Percentiles rank a stretch among this genome's conserved stretches.
Evolutionary conservation across 306 rosid species (phyloP).

Genomic region (Rosa persica): DNA sequence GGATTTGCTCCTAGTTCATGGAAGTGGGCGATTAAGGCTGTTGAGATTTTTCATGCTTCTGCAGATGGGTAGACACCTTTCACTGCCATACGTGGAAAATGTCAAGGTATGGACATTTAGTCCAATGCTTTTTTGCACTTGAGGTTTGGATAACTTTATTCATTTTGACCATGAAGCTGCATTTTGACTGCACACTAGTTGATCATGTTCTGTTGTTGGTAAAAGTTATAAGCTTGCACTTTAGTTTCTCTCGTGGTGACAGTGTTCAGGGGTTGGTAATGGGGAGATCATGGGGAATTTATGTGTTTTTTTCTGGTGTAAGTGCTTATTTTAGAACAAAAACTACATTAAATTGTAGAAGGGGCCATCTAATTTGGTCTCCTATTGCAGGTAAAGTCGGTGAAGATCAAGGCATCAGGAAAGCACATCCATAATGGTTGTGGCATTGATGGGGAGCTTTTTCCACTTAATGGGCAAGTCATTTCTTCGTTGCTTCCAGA

Average conservation of each 20-base stretch:
- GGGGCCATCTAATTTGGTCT: constrained; percentile 5
- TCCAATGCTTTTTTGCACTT: not conserved
- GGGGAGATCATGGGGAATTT: not conserved
- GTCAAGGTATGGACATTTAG: constrained; percentile 61
- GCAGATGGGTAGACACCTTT: constrained; percentile 91
- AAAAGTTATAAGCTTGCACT: not conserved
- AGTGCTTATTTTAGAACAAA: not conserved
- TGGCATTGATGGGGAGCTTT: constrained; percentile 98
- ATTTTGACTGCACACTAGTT: constrained; percentile 11
- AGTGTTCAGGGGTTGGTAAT: not conserved
- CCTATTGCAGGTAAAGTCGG: constrained; percentile 77
- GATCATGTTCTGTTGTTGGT: not conserved
- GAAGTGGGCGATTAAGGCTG: constrained; percentile 83
- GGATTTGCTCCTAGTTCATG: constrained; percentile 87
- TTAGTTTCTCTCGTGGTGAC: not conserved
- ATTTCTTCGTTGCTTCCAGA: constrained; percentile 89
- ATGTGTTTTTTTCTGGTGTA: not conserved
- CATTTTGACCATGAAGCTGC: constrained; percentile 16
- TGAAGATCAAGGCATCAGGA: constrained; percentile 74
- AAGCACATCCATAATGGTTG: constrained; percentile 90
- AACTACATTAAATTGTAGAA: not conserved
- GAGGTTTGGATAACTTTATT: constrained; percentile 14
- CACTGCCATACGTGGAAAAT: constrained; percentile 93
- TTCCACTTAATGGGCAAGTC: constrained; percentile 80
- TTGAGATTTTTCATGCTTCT: constrained; percentile 85